Conservation (phyloP, 2,329 filamentous ascomycete species). For the Exophiala viscosa region DNA sequence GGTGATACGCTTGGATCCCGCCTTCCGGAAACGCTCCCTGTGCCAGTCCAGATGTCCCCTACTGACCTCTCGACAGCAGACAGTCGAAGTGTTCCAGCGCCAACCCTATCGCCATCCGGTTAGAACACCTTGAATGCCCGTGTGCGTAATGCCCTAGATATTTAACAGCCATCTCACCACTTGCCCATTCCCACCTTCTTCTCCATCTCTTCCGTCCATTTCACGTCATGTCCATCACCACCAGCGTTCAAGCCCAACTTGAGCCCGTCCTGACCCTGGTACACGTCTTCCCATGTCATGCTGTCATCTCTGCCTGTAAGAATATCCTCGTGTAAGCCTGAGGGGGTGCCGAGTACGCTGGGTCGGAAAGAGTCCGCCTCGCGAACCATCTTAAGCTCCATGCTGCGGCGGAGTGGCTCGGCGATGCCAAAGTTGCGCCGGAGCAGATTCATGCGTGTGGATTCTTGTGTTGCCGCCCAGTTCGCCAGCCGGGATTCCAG, state of each 20-base stretch:
- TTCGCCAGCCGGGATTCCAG: slow-evolving; percentile 83
- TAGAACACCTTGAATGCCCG: too few relatives aligned
- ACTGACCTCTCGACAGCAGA: too few relatives aligned
- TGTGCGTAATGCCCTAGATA: too few relatives aligned
- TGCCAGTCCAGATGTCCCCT: too few relatives aligned
- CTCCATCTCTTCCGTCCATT: slow-evolving; percentile 30
- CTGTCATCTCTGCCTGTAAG: slow-evolving; percentile 72
- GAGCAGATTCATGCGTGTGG: slow-evolving; percentile 81
- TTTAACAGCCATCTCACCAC: slow-evolving; percentile 12
- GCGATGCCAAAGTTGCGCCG: slow-evolving; percentile 85
- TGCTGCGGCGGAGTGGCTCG: slow-evolving; percentile 85
- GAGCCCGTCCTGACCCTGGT: slow-evolving; percentile 27
- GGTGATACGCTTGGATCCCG: too few relatives aligned
- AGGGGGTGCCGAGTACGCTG: slow-evolving; percentile 55
- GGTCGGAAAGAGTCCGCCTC: slow-evolving; percentile 74
- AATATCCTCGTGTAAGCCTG: slow-evolving; percentile 78
- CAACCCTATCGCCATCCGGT: too few relatives aligned
- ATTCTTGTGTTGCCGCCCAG: slow-evolving; percentile 88
- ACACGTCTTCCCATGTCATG: slow-evolving; percentile 87
- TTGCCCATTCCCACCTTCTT: slow-evolving; percentile 28
- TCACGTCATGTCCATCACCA: slow-evolving; percentile 23
- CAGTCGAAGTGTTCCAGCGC: too few relatives aligned
- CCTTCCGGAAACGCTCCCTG: too few relatives aligned
- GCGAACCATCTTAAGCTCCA: slow-evolving; percentile 88
- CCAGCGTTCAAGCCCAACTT: slow-evolving; percentile 16